Conservation (phyloP, 1,284 basidiomycete genomes). For the Rhodotorula sp. region DNA sequence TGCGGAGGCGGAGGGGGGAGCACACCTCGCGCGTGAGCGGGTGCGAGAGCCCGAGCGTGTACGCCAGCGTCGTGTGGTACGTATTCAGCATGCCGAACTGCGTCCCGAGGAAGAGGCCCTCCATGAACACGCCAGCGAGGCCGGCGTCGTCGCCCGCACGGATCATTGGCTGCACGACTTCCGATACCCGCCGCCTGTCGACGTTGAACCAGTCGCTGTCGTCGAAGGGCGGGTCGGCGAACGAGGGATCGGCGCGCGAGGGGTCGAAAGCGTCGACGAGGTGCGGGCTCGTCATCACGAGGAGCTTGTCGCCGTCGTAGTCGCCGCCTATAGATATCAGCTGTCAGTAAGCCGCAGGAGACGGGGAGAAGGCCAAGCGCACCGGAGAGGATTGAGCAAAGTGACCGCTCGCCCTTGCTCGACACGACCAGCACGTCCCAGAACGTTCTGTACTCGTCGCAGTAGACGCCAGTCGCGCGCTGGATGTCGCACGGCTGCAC, state of each 20-base stretch:
- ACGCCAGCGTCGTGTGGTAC: conserved; percentile 25
- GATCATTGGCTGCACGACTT: conserved; percentile 31
- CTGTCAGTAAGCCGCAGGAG: background rate
- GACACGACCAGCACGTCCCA: conserved; percentile 48
- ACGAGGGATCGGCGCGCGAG: conserved; percentile 34
- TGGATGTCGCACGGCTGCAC: conserved; percentile 48
- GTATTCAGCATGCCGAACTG: conserved; percentile 23
- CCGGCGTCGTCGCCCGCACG: background rate
- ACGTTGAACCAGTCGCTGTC: conserved; percentile 44
- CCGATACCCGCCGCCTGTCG: conserved; percentile 28
- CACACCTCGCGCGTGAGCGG: conserved; percentile 17
- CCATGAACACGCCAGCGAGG: conserved; percentile 18
- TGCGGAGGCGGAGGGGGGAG: too few relatives aligned
- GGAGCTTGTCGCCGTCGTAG: conserved; percentile 42
- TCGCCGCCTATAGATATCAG: background rate
- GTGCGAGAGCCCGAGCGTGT: conserved; percentile 18
- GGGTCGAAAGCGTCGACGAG: conserved; percentile 40
- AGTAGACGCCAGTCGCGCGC: conserved; percentile 43
- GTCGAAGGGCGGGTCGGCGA: conserved; percentile 43
- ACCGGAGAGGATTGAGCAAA: conserved; percentile 46
- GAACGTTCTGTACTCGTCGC: conserved; percentile 35
- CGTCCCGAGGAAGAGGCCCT: conserved; percentile 16
- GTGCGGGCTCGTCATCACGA: conserved; percentile 42
- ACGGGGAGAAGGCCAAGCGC: background rate
- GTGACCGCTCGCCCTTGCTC: conserved; percentile 36